Percentiles rank a stretch among this genome's conserved stretches.
Conservation (phyloP, 2,329 filamentous ascomycete genomes). For the Coniosporium tulheliwenetii region DNA sequence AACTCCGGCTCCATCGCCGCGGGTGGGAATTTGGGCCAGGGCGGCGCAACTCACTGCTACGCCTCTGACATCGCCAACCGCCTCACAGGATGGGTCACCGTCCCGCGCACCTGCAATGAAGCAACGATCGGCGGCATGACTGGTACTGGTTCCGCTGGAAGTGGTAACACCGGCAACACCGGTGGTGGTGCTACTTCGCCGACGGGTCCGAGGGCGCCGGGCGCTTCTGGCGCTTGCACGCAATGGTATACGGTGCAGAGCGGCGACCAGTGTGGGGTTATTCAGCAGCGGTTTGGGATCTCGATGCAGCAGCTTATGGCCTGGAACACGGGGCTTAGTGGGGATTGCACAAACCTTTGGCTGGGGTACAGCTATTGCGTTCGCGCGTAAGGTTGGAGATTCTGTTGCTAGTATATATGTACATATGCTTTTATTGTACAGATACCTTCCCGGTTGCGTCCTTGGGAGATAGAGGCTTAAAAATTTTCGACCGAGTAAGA, state of each 20-base stretch:
- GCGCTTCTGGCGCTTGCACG: constrained; percentile 11
- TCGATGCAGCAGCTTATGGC: constrained; percentile 11
- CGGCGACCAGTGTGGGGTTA: constrained; percentile 17
- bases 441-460: no score
- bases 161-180: neutral
- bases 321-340: constrained; percentile 16
- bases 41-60: constrained; percentile 35
- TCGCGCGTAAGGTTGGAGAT: no score
- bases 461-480: no score
- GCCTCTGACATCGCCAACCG: constrained; percentile 35
- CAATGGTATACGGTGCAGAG: constrained; percentile 15
- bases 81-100: constrained; percentile 23
- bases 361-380: constrained; percentile 20
- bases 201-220: constrained; percentile 1
- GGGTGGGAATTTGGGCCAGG: constrained; percentile 24
- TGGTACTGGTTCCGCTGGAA: neutral
- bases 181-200: neutral
- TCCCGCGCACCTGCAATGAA: constrained; percentile 1
- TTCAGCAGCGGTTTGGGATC: constrained; percentile 10
- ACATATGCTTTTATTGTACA: no score
- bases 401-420: no score
- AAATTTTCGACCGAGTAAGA: no score
- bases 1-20: constrained; percentile 29
- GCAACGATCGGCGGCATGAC: neutral
- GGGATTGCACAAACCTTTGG: constrained; percentile 20